phyloP scores from a whole-genome alignment of 2,329 filamentous ascomycete genomes.

The Pseudogymnoascus sp. region DNA sequence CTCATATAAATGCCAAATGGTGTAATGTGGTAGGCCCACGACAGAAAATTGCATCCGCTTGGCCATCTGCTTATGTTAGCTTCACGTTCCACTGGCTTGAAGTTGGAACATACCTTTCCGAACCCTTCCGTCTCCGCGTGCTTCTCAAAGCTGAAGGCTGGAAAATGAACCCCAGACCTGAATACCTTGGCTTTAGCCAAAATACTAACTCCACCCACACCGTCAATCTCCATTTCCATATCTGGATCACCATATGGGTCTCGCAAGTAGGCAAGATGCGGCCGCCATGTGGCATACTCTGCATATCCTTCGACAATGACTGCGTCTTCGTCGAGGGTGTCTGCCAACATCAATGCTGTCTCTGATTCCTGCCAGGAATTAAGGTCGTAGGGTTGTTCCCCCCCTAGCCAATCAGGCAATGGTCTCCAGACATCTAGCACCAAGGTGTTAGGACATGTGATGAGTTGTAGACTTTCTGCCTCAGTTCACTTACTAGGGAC shows the following conservation, averaged over 20 bases:
- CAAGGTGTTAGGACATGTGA: constrained; percentile 22
- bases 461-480: constrained; percentile 12
- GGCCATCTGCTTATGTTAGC: constrained; percentile 63
- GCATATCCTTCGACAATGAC: constrained; percentile 99
- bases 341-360: constrained; percentile 84
- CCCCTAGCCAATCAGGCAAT: constrained; percentile 96
- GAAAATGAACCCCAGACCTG: constrained; percentile 90
- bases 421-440: constrained; percentile 85
- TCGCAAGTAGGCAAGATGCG: constrained; percentile 90
- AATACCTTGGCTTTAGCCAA: constrained; percentile 94
- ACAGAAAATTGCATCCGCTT: constrained; percentile 94
- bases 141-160: constrained; percentile 96
- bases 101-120: constrained; percentile 65
- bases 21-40: constrained; percentile 92
- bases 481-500: constrained; percentile 72
- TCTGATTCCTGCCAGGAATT: constrained; percentile 99
- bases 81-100: background rate
- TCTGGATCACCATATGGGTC: constrained; percentile 97
- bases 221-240: constrained; percentile 99
- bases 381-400: constrained; percentile 94
- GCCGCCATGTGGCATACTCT: constrained; percentile 96
- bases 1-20: constrained; percentile 99
- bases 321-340: constrained; percentile 93
- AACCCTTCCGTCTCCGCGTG: constrained; percentile 98
- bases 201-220: constrained; percentile 95